Percentiles rank a stretch among this genome's conserved stretches.
Conservation (phyloP, 208 protist genomes). For the Angomonas ambiguus region DNA sequence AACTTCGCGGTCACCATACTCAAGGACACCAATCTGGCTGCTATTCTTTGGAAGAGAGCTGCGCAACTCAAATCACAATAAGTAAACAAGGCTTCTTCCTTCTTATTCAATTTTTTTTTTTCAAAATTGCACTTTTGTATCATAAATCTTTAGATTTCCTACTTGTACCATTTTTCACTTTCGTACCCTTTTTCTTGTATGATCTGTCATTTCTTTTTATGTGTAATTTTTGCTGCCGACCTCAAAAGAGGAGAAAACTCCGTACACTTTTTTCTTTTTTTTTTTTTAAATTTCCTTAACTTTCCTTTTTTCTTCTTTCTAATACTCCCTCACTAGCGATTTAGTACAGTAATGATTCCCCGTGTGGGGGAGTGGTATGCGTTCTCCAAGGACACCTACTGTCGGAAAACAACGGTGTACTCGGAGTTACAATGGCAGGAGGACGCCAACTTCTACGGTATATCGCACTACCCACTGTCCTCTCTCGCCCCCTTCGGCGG, state of each 20-base stretch:
- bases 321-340: background rate
- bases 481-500: conserved; percentile 3
- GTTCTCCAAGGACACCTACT: conserved; percentile 34
- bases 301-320: conserved; percentile 3
- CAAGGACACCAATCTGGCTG: background rate
- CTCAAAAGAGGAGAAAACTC: background rate
- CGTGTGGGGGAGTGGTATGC: conserved; percentile 50
- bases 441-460: background rate
- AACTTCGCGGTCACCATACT: background rate
- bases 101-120: no score
- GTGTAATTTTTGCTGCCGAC: background rate
- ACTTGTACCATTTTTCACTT: no score
- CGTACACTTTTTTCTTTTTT: conserved; percentile 4
- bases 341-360: conserved; percentile 21
- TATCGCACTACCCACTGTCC: background rate
- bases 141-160: no score
- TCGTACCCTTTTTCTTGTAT: background rate
- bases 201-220: background rate
- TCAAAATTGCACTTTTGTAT: no score
- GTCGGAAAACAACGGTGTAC: conserved; percentile 35
- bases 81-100: no score
- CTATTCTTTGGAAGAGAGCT: background rate
- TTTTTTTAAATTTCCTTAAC: background rate
- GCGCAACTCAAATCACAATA: background rate
- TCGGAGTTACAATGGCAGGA: conserved; percentile 26